Conservation (phyloP, 306 rosid species). For the Cicer cuneatum region DNA sequence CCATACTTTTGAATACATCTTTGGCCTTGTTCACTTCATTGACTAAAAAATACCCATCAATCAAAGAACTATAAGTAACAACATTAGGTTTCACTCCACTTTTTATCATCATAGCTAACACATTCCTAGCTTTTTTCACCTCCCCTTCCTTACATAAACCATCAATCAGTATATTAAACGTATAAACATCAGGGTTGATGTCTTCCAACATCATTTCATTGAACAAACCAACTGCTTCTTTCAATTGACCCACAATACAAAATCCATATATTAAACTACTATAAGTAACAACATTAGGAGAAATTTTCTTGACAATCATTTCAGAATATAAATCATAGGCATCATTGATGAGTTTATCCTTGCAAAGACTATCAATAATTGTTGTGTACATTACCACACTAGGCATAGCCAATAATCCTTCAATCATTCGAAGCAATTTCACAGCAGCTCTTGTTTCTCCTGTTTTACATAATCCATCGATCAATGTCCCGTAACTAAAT, state of each 20-base stretch:
- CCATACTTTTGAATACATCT: conserved; percentile 5
- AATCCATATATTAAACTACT: background rate
- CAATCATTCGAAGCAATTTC: background rate
- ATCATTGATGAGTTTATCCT: background rate
- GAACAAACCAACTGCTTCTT: background rate
- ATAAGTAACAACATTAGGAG: conserved; percentile 25
- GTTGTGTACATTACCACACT: conserved; percentile 1
- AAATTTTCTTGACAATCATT: conserved; percentile 17
- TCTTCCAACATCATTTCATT: background rate
- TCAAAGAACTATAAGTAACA: background rate
- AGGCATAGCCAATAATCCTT: background rate
- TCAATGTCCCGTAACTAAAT: conserved; percentile 18
- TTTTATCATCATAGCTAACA: conserved; percentile 17
- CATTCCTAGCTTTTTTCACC: background rate
- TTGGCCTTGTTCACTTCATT: conserved; percentile 15
- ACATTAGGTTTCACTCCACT: background rate
- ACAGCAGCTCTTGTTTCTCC: background rate
- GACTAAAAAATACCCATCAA: conserved; percentile 27
- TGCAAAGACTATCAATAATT: conserved; percentile 38
- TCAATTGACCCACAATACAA: background rate
- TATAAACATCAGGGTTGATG: background rate
- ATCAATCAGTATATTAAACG: background rate
- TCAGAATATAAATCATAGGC: conserved; percentile 11
- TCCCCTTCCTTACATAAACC: conserved; percentile 4
- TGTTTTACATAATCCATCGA: conserved; percentile 1